Evolutionary conservation across 495 filamentous ascomycete genomes (phyloP), one percentile per base, ranked within the genome.

Genomic region (Haplographium delicatum): DNA sequence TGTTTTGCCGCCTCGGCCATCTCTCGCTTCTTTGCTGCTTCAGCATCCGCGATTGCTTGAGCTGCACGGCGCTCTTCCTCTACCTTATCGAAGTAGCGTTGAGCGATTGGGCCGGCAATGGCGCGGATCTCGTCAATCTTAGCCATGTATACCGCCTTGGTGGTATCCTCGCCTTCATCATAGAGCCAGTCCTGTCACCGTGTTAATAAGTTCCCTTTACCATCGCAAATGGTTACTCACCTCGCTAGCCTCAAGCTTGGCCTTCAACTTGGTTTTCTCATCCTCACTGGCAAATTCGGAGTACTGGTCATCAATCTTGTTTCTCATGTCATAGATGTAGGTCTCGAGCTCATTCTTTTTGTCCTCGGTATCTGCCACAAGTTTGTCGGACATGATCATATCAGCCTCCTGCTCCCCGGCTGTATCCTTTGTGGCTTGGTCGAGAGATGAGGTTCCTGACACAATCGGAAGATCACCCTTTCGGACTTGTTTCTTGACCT

Each of bases 281-380:
- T 95, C 88, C 0, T 97, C 93, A 61, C 73, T 88, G 55, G 89
- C 84, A 58, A 95, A 89, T 40, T 91, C 83, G 47, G 89, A 73
- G 69, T 93, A 96, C 57, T 86, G 78, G 54, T 90, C 89, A 59
- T 95, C 87, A 41, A 96, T 78, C 80, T 96, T 96, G 72, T 89
- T 88, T 54, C 91, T 83, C 62, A 94, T 76, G 59, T 96, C 88
- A 70, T 99, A 99, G 74, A 97, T 96, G 68, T 83, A 91, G 30
- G 86, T 83, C 76, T 99, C 93, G 33, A 99, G 85, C 68, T 96
- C 93, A 74, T 99, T 99, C 88, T 97, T 97, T 79, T 93, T 94
- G 74, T 97, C 89, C 64, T 97, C 93, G 19, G 93, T 99, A 67
- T 97, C 94, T 47, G 89, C 89, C 34, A 99, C 91, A 30, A 96